These are phyloP conservation scores for Parathielavia hyrcaniae DNA, from an alignment of 495 filamentous ascomycete genomes.

Conservation along the genomic window DNA sequence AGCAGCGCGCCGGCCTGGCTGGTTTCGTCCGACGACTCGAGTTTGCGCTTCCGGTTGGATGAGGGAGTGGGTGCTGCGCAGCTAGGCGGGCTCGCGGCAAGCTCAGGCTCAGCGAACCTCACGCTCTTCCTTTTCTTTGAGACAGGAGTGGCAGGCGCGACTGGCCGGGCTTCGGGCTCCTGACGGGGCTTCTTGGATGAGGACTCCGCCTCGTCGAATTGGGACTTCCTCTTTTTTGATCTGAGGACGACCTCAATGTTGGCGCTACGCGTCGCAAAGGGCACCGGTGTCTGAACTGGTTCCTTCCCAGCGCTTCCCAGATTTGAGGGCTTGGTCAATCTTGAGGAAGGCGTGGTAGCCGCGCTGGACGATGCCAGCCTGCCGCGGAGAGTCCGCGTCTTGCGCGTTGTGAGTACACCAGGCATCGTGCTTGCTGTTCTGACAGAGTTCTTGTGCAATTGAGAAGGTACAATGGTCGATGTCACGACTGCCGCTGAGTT, in stretches of 20 bases:
- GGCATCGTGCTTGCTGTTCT: slow-evolving; percentile 28
- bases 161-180: slow-evolving; percentile 14
- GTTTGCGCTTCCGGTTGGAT: slow-evolving; percentile 22
- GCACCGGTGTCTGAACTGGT: slow-evolving; percentile 14
- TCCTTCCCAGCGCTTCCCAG: slow-evolving; percentile 31
- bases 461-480: slow-evolving; percentile 4
- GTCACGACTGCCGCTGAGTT: neutral
- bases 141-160: slow-evolving; percentile 10
- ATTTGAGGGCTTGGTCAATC: slow-evolving; percentile 41
- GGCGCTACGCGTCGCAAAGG: slow-evolving; percentile 19
- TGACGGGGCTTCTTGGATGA: slow-evolving; percentile 27
- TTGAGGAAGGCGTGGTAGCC: slow-evolving; percentile 27
- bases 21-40: slow-evolving; percentile 20
- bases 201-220: slow-evolving; percentile 21
- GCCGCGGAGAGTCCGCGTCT: slow-evolving; percentile 25
- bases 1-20: slow-evolving; percentile 31
- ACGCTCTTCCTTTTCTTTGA: slow-evolving; percentile 28
- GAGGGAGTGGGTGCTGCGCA: slow-evolving; percentile 6
- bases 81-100: slow-evolving; percentile 5
- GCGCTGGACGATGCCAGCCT: slow-evolving; percentile 21
- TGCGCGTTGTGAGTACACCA: slow-evolving; percentile 26
- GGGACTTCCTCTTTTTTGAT: slow-evolving; percentile 30
- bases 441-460: neutral
- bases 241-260: slow-evolving; percentile 32
- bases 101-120: slow-evolving; percentile 23